phyloP scores from a whole-genome alignment of 805 yeast species.

The Pichia pseudocactophila region DNA sequence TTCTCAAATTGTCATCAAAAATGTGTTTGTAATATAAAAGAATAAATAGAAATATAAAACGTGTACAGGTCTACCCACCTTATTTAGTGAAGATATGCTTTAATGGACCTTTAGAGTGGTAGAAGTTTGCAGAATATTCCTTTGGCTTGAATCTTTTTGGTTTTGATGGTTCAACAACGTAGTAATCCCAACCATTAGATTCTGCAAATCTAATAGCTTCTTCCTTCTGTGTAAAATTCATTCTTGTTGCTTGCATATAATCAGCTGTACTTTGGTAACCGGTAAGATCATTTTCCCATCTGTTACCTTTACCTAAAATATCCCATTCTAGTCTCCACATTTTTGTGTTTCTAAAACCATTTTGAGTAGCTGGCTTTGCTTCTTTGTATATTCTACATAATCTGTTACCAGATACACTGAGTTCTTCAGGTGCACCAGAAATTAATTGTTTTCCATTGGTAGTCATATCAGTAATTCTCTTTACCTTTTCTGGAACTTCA shows the following conservation, averaged over 20 bases:
- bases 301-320: slow-evolving; percentile 59
- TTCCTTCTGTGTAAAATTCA: slow-evolving; percentile 67
- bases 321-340: slow-evolving; percentile 83
- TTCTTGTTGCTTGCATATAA: slow-evolving; percentile 69
- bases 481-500: slow-evolving; percentile 13
- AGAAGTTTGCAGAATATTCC: slow-evolving; percentile 65
- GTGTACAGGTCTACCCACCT: not conserved
- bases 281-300: slow-evolving; percentile 86
- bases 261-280: slow-evolving; percentile 79
- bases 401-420: slow-evolving; percentile 41
- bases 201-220: slow-evolving; percentile 66
- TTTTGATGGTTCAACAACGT: slow-evolving; percentile 68
- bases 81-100: slow-evolving; percentile 78
- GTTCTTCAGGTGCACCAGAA: slow-evolving; percentile 71
- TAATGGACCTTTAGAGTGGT: slow-evolving; percentile 59
- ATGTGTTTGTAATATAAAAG: slow-evolving; percentile 1
- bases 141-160: slow-evolving; percentile 64
- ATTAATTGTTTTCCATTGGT: slow-evolving; percentile 42
- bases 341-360: slow-evolving; percentile 45
- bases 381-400: slow-evolving; percentile 71
- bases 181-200: slow-evolving; percentile 80
- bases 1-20: too few species aligned
- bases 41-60: slow-evolving; percentile 1
- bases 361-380: slow-evolving; percentile 74
- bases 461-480: slow-evolving; percentile 13